phyloP scores from a whole-genome alignment of 768 basidiomycete species.

The Astraeus odoratus region DNA sequence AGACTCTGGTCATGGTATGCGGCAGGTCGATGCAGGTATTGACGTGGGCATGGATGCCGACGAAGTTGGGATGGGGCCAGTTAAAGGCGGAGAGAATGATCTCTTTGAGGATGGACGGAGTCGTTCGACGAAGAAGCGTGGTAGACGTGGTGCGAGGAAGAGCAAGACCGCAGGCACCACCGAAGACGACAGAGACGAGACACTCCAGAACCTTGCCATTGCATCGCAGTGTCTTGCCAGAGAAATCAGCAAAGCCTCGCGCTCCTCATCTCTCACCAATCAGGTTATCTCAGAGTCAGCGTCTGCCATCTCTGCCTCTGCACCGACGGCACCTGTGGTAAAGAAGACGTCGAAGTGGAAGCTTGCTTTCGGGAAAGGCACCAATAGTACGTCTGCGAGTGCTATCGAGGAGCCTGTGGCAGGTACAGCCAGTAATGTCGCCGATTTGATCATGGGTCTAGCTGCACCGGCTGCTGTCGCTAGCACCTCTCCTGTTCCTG shows the following conservation, averaged over 20 bases:
- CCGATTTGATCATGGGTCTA: constrained; percentile 66
- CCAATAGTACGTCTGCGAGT: constrained; percentile 39
- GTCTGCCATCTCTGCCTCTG: constrained; percentile 15
- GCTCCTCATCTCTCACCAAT: constrained; percentile 36
- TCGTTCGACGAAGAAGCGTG: constrained; percentile 69
- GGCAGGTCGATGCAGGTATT: constrained; percentile 32
- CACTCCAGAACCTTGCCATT: constrained; percentile 63
- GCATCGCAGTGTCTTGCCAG: constrained; percentile 80
- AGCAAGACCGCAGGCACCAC: constrained; percentile 39
- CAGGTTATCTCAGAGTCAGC: constrained; percentile 9
- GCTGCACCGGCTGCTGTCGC: constrained; percentile 27
- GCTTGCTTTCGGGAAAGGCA: constrained; percentile 51
- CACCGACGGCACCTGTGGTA: constrained; percentile 31
- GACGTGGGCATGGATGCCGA: constrained; percentile 22
- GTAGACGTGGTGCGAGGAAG: constrained; percentile 82
- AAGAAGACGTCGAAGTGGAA: constrained; percentile 75
- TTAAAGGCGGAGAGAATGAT: constrained; percentile 19
- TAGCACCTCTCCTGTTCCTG: not conserved
- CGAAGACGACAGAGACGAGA: constrained; percentile 38
- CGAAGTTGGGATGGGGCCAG: constrained; percentile 1
- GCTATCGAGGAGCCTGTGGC: constrained; percentile 34
- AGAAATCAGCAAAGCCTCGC: constrained; percentile 69
- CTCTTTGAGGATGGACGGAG: constrained; percentile 28
- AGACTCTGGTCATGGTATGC: constrained; percentile 27
- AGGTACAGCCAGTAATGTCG: constrained; percentile 72